phyloP scores from a whole-genome alignment of 2,329 filamentous ascomycete genomes.

The Ophiocordyceps sinensis region DNA sequence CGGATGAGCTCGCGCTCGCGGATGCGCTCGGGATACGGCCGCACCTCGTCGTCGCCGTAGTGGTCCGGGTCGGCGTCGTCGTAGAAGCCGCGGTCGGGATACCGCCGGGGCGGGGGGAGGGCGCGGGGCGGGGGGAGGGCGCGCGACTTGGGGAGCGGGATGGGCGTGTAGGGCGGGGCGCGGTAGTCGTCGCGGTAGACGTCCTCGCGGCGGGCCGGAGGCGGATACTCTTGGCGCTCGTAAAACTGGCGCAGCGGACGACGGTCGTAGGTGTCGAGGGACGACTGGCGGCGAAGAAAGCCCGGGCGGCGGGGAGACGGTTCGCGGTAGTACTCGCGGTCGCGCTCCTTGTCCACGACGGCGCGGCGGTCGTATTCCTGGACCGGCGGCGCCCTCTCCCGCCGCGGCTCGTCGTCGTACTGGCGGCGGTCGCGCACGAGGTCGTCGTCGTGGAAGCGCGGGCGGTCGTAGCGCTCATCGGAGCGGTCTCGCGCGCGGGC shows the following conservation, averaged over 20 bases:
- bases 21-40: conserved; percentile 43
- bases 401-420: conserved; percentile 34
- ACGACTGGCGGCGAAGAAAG: conserved; percentile 69
- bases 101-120: conserved; percentile 43
- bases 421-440: conserved; percentile 34
- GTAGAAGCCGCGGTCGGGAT: conserved; percentile 38
- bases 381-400: conserved; percentile 20
- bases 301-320: conserved; percentile 46
- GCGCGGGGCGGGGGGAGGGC: conserved; percentile 44
- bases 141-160: conserved; percentile 52
- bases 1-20: conserved; percentile 47
- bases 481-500: conserved; percentile 28
- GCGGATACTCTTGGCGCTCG: conserved; percentile 47
- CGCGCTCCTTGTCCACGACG: conserved; percentile 40
- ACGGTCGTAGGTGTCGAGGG: conserved; percentile 80
- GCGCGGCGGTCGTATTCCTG: conserved; percentile 34
- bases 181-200: conserved; percentile 32
- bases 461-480: conserved; percentile 34
- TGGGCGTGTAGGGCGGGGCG: conserved; percentile 39
- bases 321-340: conserved; percentile 28
- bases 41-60: conserved; percentile 60
- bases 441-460: conserved; percentile 32
- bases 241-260: conserved; percentile 39
- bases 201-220: conserved; percentile 36
- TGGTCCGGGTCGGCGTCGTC: conserved; percentile 54